Evolutionary conservation across 2,329 filamentous ascomycete genomes (phyloP).

Genomic region (Alternaria tenuissima): DNA sequence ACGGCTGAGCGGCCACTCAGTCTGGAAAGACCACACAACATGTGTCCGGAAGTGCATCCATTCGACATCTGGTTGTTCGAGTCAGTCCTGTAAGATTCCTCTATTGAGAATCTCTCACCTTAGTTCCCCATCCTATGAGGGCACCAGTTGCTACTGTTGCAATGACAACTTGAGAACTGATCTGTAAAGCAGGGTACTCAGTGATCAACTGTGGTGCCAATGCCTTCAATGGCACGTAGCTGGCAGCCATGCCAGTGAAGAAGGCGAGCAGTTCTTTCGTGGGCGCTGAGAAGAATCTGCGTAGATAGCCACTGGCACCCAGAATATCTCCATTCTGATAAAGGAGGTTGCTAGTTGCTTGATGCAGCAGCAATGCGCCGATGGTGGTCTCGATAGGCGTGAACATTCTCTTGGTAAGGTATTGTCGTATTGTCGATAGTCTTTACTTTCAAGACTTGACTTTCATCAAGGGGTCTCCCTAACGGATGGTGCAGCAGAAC

Average conservation of each 20-base stretch:
- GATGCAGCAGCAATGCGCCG: constrained; percentile 60
- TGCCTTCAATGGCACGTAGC: constrained; percentile 53
- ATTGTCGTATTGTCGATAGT: background rate
- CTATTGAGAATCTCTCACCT: constrained; percentile 47
- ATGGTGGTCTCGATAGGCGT: constrained; percentile 61
- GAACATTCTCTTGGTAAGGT: constrained; percentile 55
- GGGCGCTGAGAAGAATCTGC: constrained; percentile 52
- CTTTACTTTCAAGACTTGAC: background rate
- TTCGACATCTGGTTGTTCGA: constrained; percentile 37
- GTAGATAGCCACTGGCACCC: constrained; percentile 59
- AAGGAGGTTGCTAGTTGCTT: constrained; percentile 60
- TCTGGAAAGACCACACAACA: constrained; percentile 62
- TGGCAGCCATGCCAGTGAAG: constrained; percentile 57
- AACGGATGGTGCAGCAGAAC: background rate
- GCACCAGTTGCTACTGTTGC: constrained; percentile 54
- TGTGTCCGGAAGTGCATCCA: constrained; percentile 65
- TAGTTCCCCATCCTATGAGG: constrained; percentile 62
- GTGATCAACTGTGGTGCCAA: constrained; percentile 58
- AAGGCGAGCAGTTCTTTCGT: constrained; percentile 55
- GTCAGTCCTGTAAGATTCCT: constrained; percentile 13
- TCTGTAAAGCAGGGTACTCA: constrained; percentile 50
- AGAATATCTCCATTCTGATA: constrained; percentile 61
- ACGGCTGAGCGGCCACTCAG: constrained; percentile 60
- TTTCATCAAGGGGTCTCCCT: background rate
- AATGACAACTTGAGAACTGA: constrained; percentile 46